Conservation (phyloP, 345 rosid species). For the Conringia planisiliqua region DNA sequence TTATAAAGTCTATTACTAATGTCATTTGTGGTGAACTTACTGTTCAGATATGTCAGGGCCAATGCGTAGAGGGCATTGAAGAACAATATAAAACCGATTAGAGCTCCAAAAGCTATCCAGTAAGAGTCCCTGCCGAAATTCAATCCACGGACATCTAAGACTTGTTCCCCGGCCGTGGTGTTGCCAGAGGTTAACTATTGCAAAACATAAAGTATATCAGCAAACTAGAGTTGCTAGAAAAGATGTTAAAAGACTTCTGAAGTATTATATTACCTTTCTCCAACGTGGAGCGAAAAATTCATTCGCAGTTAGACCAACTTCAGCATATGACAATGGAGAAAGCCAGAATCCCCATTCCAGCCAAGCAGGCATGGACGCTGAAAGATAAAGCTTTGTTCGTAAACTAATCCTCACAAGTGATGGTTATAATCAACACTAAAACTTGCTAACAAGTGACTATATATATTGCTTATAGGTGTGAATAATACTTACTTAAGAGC, state of each 20-base stretch:
- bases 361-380: constrained; percentile 58
- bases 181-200: constrained; percentile 18
- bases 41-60: constrained; percentile 44
- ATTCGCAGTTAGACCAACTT: constrained; percentile 57
- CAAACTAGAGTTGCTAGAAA: neutral
- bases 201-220: neutral
- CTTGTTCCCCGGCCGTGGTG: constrained; percentile 39
- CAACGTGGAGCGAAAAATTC: constrained; percentile 71
- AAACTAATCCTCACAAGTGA: neutral
- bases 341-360: constrained; percentile 74
- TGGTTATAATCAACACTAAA: neutral
- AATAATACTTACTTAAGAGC: neutral
- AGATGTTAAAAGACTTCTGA: neutral
- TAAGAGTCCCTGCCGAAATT: constrained; percentile 44
- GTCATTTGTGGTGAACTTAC: constrained; percentile 39
- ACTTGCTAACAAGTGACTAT: neutral
- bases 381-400: neutral
- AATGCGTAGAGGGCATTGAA: constrained; percentile 51
- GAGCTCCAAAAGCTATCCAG: constrained; percentile 50
- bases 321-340: constrained; percentile 64
- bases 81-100: constrained; percentile 51
- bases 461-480: neutral
- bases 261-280: constrained; percentile 39
- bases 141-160: constrained; percentile 53
- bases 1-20: neutral